Conservation (phyloP, 2,329 filamentous ascomycete species). For the Pseudocercospora macadamiae region DNA sequence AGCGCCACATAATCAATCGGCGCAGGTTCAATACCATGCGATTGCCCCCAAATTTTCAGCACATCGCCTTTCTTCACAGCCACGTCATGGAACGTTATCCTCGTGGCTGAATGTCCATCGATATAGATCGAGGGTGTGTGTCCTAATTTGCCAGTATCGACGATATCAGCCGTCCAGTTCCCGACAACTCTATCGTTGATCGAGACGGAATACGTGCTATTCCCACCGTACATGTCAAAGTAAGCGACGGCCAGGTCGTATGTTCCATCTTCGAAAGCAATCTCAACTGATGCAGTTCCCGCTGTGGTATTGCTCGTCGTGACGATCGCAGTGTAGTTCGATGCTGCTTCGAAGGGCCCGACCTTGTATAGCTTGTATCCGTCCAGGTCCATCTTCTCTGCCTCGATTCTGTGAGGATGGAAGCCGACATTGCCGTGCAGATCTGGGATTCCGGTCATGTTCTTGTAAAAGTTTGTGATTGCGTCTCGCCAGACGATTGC, state of each 20-base stretch:
- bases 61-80: slow-evolving; percentile 55
- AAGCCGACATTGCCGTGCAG: slow-evolving; percentile 58
- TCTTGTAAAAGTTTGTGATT: slow-evolving; percentile 66
- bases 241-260: slow-evolving; percentile 71
- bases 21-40: slow-evolving; percentile 65
- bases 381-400: slow-evolving; percentile 64
- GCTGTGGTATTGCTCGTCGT: slow-evolving; percentile 56
- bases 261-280: slow-evolving; percentile 55
- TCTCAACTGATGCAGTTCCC: slow-evolving; percentile 52
- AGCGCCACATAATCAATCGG: slow-evolving; percentile 69
- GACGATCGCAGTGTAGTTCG: slow-evolving; percentile 58
- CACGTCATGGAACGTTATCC: slow-evolving; percentile 61
- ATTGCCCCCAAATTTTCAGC: slow-evolving; percentile 59
- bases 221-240: slow-evolving; percentile 64
- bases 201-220: slow-evolving; percentile 58
- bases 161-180: slow-evolving; percentile 49
- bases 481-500: slow-evolving; percentile 71
- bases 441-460: slow-evolving; percentile 64
- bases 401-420: slow-evolving; percentile 69
- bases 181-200: slow-evolving; percentile 59
- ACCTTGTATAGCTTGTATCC: slow-evolving; percentile 61
- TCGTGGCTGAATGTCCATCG: slow-evolving; percentile 67
- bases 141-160: slow-evolving; percentile 60
- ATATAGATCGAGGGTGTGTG: slow-evolving; percentile 61
- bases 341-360: slow-evolving; percentile 63